Base-by-base conservation (phyloP, 805 yeast species). In the Dipodascus geniculatus region DNA sequence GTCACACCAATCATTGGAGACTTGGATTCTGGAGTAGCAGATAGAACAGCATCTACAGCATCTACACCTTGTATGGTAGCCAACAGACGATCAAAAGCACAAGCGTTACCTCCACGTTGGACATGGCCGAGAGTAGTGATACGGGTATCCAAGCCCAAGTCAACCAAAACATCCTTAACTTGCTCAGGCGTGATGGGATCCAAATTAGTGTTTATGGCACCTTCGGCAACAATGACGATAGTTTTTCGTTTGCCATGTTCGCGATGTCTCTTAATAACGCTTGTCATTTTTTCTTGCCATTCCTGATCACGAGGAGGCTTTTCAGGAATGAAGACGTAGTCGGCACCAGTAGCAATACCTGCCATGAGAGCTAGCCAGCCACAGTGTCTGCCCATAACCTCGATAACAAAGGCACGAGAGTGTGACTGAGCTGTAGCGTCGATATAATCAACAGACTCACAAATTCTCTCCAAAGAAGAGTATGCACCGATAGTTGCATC, bases 361-460 rank as follows among this genome's bases (percentile, higher is more conserved):
- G 99, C 95, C 93, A 89, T 90, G 61, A 93, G 74, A 1, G 95
- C 98, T 62, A 93, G 78, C 99, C 99, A 93, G 58, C 99, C 99
- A 76, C 99, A 93, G 69, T 93, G 97, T 66, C 99, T 82, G 57
- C 99, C 99, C 99, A 93, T 93, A 44, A 93, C 99, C 69, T 93
- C 99, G 56, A 93, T 86, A 48, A 93, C 96, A 68, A 93, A 93
- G 4, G 99, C 99, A 65, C 99, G 81, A 14, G 96, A 87, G 69
- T 93, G 99, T 1, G 98, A 91, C 60, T 86, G 81, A 17, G 99
- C 99, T 38, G 99, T 93, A 52, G 97, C 96, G 69, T 90, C 97
- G 61, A 93, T 93, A 73, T 88, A 91, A 70, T 93, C 98, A 57
- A 93, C 89, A 75, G 87, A 83, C 69, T 88, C 87, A 70, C 96